A percentile compares a stretch with the other conserved stretches of the same genome.
These are phyloP conservation scores for Tulasnella sp. DNA, from an alignment of 768 basidiomycete species.

Conservation along the genomic window DNA sequence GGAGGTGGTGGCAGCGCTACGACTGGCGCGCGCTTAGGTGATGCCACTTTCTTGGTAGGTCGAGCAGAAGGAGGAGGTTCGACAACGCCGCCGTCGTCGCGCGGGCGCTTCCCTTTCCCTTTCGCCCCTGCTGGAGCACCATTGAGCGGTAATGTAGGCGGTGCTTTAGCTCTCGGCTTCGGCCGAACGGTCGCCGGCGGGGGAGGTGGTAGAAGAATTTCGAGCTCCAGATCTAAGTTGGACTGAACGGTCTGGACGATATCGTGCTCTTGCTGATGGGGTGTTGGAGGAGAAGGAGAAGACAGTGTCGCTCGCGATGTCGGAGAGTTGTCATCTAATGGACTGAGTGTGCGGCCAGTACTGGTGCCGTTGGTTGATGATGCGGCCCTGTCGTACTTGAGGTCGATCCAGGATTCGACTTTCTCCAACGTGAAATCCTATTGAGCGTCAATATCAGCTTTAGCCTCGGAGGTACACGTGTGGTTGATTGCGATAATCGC, in stretches of 20 bases:
- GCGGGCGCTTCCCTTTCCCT: conserved; percentile 10
- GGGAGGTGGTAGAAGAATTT: neutral
- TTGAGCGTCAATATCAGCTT: conserved; percentile 17
- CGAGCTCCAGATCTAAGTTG: neutral
- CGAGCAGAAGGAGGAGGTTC: neutral
- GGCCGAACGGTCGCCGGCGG: neutral
- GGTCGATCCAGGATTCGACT: conserved; percentile 51
- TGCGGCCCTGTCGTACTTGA: conserved; percentile 35
- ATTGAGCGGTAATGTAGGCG: conserved; percentile 1
- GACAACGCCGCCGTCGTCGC: neutral
- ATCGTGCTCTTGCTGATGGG: neutral
- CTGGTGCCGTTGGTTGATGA: neutral
- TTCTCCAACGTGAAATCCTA: conserved; percentile 68
- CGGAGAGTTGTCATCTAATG: conserved; percentile 8
- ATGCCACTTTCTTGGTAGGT: neutral
- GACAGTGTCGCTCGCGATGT: neutral
- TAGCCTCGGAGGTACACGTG: neutral
- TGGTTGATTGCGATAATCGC: neutral
- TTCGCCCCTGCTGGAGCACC: neutral
- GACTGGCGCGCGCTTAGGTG: neutral
- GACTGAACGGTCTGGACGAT: conserved; percentile 1
- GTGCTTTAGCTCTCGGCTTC: conserved; percentile 1
- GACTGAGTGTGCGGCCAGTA: neutral
- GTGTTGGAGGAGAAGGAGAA: conserved; percentile 12
- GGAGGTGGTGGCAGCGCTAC: conserved; percentile 20